These are phyloP conservation scores for Trypanosoma cruzi DNA, from an alignment of 208 protist genomes.

Conservation along the genomic window DNA sequence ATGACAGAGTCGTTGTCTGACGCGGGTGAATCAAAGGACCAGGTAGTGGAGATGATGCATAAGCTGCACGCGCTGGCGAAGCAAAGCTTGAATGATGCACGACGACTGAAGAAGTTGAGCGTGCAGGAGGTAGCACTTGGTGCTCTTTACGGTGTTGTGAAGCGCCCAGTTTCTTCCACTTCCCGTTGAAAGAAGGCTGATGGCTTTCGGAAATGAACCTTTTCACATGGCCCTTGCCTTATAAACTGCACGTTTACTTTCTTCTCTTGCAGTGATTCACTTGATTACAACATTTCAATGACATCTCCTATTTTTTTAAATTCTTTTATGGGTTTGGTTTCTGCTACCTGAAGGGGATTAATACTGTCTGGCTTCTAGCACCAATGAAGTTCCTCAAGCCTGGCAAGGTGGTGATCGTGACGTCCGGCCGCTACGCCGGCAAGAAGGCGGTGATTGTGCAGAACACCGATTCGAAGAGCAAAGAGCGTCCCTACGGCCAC, in stretches of 20 bases:
- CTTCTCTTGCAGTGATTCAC: too few species aligned
- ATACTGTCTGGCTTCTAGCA: conserved; percentile 14
- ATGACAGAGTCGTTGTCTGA: conserved; percentile 20
- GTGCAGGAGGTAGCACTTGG: conserved; percentile 17
- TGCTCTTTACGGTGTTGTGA: conserved; percentile 27
- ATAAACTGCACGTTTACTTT: too few species aligned
- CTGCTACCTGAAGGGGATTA: not conserved
- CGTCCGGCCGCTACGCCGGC: conserved; percentile 97
- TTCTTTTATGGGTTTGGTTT: conserved; percentile 18
- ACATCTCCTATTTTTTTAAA: too few species aligned
- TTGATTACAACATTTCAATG: not conserved
- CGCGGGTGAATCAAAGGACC: not conserved
- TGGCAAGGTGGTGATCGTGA: conserved; percentile 98
- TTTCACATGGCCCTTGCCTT: not conserved
- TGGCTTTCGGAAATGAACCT: too few species aligned
- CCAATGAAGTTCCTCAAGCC: conserved; percentile 96
- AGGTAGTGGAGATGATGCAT: not conserved
- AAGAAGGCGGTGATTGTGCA: conserved; percentile 98
- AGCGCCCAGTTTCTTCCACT: not conserved
- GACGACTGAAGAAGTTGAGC: conserved; percentile 12
- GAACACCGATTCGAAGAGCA: conserved; percentile 91
- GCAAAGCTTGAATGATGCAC: conserved; percentile 5
- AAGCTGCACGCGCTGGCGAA: conserved; percentile 5
- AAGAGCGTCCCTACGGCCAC: conserved; percentile 95
- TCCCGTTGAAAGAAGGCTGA: too few species aligned